phyloP scores from a whole-genome alignment of 2,329 filamentous ascomycete species.

The Fusarium longipes region DNA sequence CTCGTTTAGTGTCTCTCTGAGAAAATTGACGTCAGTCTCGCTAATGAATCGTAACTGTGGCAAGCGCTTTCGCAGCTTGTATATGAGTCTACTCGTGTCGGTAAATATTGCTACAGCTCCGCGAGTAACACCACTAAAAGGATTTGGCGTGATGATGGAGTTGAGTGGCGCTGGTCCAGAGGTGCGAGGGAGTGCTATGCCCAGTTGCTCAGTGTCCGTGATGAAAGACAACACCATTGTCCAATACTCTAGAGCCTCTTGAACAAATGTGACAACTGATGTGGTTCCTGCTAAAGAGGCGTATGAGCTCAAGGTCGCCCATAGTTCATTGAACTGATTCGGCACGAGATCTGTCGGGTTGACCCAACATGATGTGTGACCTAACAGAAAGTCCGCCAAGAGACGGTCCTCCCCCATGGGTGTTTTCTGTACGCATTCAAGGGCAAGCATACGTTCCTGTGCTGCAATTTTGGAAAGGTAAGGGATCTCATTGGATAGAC shows the following conservation, averaged over 20 bases:
- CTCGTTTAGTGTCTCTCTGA: background rate
- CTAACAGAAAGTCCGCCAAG: background rate
- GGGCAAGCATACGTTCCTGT: background rate
- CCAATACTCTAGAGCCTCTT: slow-evolving; percentile 4
- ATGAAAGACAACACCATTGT: background rate
- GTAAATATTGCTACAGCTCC: background rate
- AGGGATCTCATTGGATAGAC: slow-evolving; percentile 1
- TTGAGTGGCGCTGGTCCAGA: background rate
- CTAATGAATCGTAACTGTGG: background rate
- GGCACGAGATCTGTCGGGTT: slow-evolving; percentile 1
- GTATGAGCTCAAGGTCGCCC: slow-evolving; percentile 1
- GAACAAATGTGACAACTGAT: background rate
- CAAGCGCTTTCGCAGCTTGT: slow-evolving; percentile 2
- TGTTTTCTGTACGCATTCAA: background rate
- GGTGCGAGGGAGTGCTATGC: background rate
- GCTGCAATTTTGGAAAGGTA: slow-evolving; percentile 1
- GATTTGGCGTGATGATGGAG: background rate
- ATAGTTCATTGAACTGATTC: slow-evolving; percentile 1
- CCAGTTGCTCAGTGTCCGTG: background rate
- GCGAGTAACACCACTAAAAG: slow-evolving; percentile 2
- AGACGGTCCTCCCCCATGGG: slow-evolving; percentile 1
- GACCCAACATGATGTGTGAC: slow-evolving; percentile 1
- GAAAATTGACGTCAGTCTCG: background rate
- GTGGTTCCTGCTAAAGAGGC: background rate
- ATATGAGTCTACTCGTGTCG: slow-evolving; percentile 1